Conservation (phyloP, 176 grass and related monocot genomes). For the Miscanthus lutarioriparius region DNA sequence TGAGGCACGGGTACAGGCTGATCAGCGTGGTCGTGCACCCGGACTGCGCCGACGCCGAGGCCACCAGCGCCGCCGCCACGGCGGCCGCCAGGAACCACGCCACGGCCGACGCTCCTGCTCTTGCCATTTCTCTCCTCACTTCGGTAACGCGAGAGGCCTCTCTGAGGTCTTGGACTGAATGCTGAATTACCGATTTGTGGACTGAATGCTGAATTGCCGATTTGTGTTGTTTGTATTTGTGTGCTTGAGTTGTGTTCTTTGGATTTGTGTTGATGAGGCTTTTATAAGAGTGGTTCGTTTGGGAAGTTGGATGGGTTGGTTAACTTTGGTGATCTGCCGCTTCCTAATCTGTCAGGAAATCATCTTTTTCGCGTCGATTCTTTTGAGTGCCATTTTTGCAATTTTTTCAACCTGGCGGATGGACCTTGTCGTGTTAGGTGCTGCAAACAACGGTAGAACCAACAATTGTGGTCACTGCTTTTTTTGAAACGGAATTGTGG, state of each 20-base stretch:
- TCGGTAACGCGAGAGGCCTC: background rate
- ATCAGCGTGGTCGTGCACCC: conserved; percentile 64
- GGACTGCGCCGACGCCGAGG: conserved; percentile 50
- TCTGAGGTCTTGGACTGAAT: background rate
- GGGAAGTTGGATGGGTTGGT: conserved; percentile 23
- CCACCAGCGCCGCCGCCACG: conserved; percentile 20
- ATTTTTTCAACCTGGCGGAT: background rate
- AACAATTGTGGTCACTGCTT: background rate
- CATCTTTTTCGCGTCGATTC: background rate
- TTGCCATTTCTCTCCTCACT: conserved; percentile 8
- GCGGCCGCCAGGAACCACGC: conserved; percentile 11
- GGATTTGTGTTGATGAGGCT: background rate
- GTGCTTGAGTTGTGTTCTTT: conserved; percentile 7
- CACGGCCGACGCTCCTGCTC: background rate
- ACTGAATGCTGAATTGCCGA: background rate
- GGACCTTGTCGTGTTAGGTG: conserved; percentile 25
- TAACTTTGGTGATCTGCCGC: conserved; percentile 37
- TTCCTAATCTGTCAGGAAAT: conserved; percentile 33
- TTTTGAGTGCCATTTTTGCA: too few relatives aligned
- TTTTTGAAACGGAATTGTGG: too few relatives aligned
- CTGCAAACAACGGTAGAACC: background rate
- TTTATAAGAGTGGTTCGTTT: conserved; percentile 18
- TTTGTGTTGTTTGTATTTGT: background rate
- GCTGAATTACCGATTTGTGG: background rate
- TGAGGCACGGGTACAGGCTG: conserved; percentile 79